A percentile compares a stretch with the other conserved stretches of the same genome.
phyloP scores from a whole-genome alignment of 176 grass and related monocot genomes.

The Bolboschoenus planiculmis region DNA sequence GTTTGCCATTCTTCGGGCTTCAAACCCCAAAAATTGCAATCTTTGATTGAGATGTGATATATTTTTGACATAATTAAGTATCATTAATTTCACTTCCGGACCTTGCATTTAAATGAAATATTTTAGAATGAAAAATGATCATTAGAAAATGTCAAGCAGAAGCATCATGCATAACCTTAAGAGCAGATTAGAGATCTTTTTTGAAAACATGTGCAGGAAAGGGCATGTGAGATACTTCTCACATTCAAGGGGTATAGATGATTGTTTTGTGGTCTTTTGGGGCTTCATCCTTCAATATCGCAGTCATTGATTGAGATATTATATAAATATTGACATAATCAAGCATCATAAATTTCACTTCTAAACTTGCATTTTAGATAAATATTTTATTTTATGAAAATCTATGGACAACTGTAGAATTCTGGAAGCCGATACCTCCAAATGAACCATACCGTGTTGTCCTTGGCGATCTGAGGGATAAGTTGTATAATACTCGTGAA shows the following conservation, averaged over 20 bases:
- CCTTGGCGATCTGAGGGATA: slow-evolving; percentile 75
- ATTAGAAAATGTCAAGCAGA: background rate
- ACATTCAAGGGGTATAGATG: background rate
- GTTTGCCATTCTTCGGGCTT: background rate
- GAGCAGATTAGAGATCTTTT: background rate
- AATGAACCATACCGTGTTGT: slow-evolving; percentile 74
- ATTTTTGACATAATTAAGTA: background rate
- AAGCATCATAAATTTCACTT: background rate
- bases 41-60: background rate
- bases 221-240: background rate
- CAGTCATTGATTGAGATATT: background rate
- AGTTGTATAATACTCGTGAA: slow-evolving; percentile 71
- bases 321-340: background rate
- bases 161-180: slow-evolving; percentile 5
- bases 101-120: background rate
- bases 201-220: background rate
- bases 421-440: slow-evolving; percentile 68
- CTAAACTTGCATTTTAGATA: background rate
- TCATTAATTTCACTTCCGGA: background rate
- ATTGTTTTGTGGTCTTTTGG: background rate
- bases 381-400: background rate
- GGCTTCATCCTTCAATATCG: background rate
- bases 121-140: background rate
- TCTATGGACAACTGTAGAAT: slow-evolving; percentile 37
- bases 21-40: background rate